These are phyloP conservation scores for Spatholobus suberectus DNA, from an alignment of 306 rosid species.

Conservation along the genomic window DNA sequence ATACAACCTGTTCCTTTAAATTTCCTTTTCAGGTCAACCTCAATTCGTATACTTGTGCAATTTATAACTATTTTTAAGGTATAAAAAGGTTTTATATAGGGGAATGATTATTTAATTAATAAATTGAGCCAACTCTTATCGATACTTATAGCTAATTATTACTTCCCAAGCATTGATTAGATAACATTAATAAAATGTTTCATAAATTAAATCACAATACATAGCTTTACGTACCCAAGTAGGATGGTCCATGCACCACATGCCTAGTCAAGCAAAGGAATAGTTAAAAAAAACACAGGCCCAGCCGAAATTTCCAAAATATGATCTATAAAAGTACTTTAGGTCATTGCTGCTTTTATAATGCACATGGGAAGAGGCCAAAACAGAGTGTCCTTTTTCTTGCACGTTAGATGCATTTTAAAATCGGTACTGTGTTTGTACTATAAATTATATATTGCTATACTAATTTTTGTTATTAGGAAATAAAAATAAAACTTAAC, in stretches of 20 bases:
- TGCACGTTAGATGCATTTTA: constrained; percentile 32
- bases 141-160: neutral
- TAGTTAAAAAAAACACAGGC: neutral
- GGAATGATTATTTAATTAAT: neutral
- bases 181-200: neutral
- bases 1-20: neutral
- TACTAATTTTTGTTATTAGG: neutral
- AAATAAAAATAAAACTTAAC: neutral
- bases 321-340: constrained; percentile 18
- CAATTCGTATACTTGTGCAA: neutral
- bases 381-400: constrained; percentile 29
- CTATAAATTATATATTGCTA: neutral
- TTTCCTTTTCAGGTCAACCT: neutral
- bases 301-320: neutral
- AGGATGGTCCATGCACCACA: constrained; percentile 33
- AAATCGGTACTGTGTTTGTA: neutral
- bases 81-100: neutral
- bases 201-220: neutral
- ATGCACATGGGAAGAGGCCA: constrained; percentile 41
- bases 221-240: neutral
- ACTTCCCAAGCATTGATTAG: neutral
- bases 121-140: neutral
- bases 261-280: neutral
- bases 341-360: constrained; percentile 44
- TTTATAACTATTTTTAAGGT: neutral